Evolutionary conservation across 768 basidiomycete species (phyloP).

Genomic region (Chalciporus pseudorubinellus): DNA sequence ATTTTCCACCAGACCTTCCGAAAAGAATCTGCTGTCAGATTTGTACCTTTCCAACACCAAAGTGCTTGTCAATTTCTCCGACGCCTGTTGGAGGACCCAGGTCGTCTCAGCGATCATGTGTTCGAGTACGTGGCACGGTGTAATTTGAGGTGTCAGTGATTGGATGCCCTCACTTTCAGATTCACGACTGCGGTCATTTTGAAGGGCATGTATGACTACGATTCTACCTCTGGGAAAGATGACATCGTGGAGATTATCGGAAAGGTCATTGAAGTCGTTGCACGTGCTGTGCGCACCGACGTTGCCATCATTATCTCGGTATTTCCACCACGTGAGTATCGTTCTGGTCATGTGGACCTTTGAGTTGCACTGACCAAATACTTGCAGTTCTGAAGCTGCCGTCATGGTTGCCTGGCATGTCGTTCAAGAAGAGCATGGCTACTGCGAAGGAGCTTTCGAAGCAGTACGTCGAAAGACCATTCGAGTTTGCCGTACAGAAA

Average conservation of each 20-base stretch:
- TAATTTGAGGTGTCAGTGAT: neutral
- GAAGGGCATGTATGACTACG: slow-evolving; percentile 20
- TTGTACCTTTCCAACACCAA: slow-evolving; percentile 30
- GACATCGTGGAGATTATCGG: slow-evolving; percentile 12
- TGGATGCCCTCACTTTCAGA: neutral
- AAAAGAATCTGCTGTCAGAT: slow-evolving; percentile 21
- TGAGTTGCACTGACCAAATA: too few relatives aligned
- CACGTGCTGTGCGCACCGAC: slow-evolving; percentile 17
- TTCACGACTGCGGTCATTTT: slow-evolving; percentile 23
- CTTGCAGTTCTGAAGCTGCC: slow-evolving; percentile 19
- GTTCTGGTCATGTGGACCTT: too few relatives aligned
- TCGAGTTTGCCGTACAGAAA: slow-evolving; percentile 14
- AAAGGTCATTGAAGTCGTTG: slow-evolving; percentile 3
- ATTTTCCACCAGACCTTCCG: slow-evolving; percentile 29
- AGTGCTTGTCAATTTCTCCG: slow-evolving; percentile 32
- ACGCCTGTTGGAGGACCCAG: slow-evolving; percentile 32
- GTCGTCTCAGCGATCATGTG: slow-evolving; percentile 33
- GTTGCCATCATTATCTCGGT: slow-evolving; percentile 14
- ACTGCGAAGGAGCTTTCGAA: slow-evolving; percentile 12
- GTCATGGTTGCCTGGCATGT: slow-evolving; percentile 25
- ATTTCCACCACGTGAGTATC: slow-evolving; percentile 17
- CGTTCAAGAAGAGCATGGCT: slow-evolving; percentile 22
- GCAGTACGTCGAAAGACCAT: slow-evolving; percentile 15
- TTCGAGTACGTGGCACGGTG: slow-evolving; percentile 26
- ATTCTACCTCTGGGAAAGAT: slow-evolving; percentile 10